phyloP scores from a whole-genome alignment of 371 early-diverging fungal species.

The Blakeslea trispora region DNA sequence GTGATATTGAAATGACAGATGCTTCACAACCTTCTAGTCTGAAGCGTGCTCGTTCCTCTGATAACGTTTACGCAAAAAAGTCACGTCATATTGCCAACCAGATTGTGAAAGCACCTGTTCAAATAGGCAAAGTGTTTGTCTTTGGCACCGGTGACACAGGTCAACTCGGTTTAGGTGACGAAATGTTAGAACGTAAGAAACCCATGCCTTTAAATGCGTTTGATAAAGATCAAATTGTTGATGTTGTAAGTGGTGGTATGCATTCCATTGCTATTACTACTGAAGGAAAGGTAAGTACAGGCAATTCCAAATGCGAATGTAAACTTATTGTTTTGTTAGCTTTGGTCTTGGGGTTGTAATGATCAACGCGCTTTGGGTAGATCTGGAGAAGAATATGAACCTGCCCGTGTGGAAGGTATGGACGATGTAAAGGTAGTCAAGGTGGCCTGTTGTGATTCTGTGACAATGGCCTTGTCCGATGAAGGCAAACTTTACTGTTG shows the following conservation, averaged over 20 bases:
- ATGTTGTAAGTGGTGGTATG: slow-evolving; percentile 88
- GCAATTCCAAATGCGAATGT: no score
- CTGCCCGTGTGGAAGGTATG: slow-evolving; percentile 65
- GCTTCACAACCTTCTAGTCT: slow-evolving; percentile 7
- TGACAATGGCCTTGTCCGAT: slow-evolving; percentile 86
- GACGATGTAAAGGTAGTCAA: slow-evolving; percentile 73
- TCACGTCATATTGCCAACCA: slow-evolving; percentile 10
- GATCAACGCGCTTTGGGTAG: slow-evolving; percentile 98
- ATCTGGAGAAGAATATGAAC: slow-evolving; percentile 76
- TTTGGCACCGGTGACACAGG: slow-evolving; percentile 95
- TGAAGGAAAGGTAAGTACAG: slow-evolving; percentile 70
- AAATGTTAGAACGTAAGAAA: slow-evolving; percentile 69
- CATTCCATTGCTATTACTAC: slow-evolving; percentile 84
- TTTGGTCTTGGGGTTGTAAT: slow-evolving; percentile 98
- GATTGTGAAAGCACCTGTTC: slow-evolving; percentile 27
- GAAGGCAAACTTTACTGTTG: slow-evolving; percentile 90
- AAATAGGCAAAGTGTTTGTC: slow-evolving; percentile 77
- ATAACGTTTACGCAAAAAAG: slow-evolving; percentile 6
- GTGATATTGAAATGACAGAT: slow-evolving; percentile 23
- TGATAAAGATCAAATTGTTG: slow-evolving; percentile 62
- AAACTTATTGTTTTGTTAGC: slow-evolving; percentile 34
- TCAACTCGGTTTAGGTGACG: slow-evolving; percentile 95
- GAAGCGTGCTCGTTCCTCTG: slow-evolving; percentile 17
- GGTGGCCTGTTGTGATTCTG: slow-evolving; percentile 93
- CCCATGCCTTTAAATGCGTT: slow-evolving; percentile 76